Percentiles rank a stretch among this genome's conserved stretches.
Conservation (phyloP, 306 rosid species). For the Casuarina glauca region DNA sequence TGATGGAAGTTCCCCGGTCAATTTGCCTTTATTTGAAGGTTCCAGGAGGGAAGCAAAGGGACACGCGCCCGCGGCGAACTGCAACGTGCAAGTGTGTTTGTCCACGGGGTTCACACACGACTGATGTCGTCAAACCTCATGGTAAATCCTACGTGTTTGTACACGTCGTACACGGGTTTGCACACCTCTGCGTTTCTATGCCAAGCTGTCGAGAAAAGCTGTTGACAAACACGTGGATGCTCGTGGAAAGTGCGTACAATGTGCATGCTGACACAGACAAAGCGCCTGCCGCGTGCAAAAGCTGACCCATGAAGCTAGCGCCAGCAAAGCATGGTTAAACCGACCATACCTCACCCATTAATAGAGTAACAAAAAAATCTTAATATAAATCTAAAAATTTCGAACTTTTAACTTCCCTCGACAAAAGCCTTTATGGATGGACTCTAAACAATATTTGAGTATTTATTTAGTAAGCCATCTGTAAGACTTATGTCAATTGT, state of each 20-base stretch:
- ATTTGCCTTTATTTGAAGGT: no score
- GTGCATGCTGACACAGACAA: slow-evolving; percentile 26
- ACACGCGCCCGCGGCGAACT: slow-evolving; percentile 28
- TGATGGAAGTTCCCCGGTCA: no score
- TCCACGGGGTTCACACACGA: slow-evolving; percentile 44
- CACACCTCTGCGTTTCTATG: no score
- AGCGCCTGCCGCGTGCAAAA: slow-evolving; percentile 21
- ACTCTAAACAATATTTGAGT: no score
- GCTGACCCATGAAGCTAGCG: slow-evolving; percentile 12
- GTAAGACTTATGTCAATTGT: no score
- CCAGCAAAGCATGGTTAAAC: slow-evolving; percentile 13
- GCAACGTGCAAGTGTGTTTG: slow-evolving; percentile 36
- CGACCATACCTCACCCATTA: neutral
- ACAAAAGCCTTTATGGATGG: no score
- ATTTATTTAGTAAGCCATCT: no score
- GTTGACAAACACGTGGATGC: slow-evolving; percentile 30
- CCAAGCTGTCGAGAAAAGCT: neutral
- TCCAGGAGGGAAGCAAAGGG: neutral
- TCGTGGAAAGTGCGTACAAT: slow-evolving; percentile 46
- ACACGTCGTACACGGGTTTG: neutral
- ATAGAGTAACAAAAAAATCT: no score
- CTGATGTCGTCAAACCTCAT: no score
- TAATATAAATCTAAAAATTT: no score
- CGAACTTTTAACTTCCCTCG: no score
- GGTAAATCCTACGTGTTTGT: neutral